Conservation (phyloP, 2,329 filamentous ascomycete species). For the Botrytis pseudocinerea region DNA sequence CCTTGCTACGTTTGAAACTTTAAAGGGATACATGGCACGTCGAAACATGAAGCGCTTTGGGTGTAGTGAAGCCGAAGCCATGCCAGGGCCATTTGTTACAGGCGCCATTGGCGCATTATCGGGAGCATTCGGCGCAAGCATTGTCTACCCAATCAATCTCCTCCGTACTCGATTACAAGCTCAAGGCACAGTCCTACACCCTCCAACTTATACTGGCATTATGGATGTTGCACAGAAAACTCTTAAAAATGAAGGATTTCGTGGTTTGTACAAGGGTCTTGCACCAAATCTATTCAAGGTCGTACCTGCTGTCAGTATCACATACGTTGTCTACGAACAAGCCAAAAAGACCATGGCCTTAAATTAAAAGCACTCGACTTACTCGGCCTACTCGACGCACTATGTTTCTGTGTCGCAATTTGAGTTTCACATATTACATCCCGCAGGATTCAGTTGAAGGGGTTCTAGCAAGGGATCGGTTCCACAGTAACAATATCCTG, state of each 20-base stretch:
- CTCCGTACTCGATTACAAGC: slow-evolving; percentile 89
- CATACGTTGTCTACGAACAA: slow-evolving; percentile 91
- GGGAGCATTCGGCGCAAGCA: slow-evolving; percentile 86
- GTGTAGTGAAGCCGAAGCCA: slow-evolving; percentile 79
- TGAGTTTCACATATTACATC: background rate
- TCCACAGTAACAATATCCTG: background rate
- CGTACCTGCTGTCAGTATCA: slow-evolving; percentile 91
- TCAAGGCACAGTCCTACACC: slow-evolving; percentile 91
- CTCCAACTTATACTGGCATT: slow-evolving; percentile 85
- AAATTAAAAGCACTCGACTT: background rate
- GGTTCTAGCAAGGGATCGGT: background rate
- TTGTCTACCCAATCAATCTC: slow-evolving; percentile 94
- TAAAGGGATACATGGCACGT: slow-evolving; percentile 72
- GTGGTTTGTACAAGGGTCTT: slow-evolving; percentile 90
- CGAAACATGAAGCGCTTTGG: slow-evolving; percentile 69
- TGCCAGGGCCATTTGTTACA: slow-evolving; percentile 78
- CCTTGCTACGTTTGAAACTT: slow-evolving; percentile 89
- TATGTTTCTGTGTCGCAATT: background rate
- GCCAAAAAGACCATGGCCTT: slow-evolving; percentile 67
- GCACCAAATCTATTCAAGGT: slow-evolving; percentile 97
- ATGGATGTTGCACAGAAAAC: slow-evolving; percentile 86
- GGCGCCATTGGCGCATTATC: slow-evolving; percentile 89
- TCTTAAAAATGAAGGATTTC: slow-evolving; percentile 75
- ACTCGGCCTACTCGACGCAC: background rate
- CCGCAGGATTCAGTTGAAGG: background rate